Base-by-base conservation (phyloP, 345 rosid genomes). In the Brassica juncea region DNA sequence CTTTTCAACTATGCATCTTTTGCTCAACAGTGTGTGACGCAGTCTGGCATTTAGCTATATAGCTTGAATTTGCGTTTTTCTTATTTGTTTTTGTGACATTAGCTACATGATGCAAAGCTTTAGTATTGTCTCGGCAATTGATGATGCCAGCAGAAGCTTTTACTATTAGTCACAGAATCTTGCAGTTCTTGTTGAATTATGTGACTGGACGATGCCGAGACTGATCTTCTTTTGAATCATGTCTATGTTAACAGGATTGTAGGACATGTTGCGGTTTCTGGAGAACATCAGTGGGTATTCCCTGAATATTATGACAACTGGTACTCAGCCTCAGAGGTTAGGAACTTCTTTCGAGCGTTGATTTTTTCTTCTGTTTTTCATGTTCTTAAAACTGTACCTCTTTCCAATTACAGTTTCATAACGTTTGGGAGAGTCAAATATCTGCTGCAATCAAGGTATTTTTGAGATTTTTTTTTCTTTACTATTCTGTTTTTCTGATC, bases 191-290 rank as follows among this genome's bases (percentile, higher is more conserved):
- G 23, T 71, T 77, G 31, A 64, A n/a, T 73, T 32, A 35, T 64
- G 54, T 68, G 23, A 14, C 68, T 55, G n/a, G 39, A 5, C 28
- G 44, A 66, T 78, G 34, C 25, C 19, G 27, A 34, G 32, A 66
- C 11, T 54, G 54, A 35, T 54, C 62, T 37, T 68, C 23, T 61
- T 59, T 60, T n/a, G 39, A 19, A 54, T 54, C 23, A 27, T 80
- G 28, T 9, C 57, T 85, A 74, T 82, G 67, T 81, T 42, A 70
- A 70, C 89, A 94, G 98, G 85, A 87, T 89, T 81, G 88, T 94
- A 76, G 97, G 98, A 74, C 86, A 90, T 83, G 97, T 92, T 34
- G 97, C 98, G 5, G 87, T 84, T 76, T 87, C 92, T 69, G 97
- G 98, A 76, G 87, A 79, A 79, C 87, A 90, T 78, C 85, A 84